These are phyloP conservation scores for Thuidium tamariscinum DNA, from an alignment of 225 moss, liverwort and hornwort genomes.

Conservation along the genomic window DNA sequence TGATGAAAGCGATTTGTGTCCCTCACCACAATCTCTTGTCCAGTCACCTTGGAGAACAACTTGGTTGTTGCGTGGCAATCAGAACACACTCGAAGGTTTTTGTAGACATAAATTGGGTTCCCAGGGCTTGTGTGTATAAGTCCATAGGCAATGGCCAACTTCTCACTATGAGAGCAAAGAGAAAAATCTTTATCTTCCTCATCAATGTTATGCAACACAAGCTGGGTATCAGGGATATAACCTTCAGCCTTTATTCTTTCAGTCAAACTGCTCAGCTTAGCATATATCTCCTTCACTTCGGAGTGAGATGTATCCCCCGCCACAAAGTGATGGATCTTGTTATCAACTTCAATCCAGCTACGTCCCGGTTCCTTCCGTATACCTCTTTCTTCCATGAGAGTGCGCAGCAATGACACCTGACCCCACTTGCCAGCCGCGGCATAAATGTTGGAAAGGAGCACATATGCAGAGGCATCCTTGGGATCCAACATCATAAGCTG, in stretches of 20 bases:
- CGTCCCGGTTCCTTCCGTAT: background rate
- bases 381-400: background rate
- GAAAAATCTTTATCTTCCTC: background rate
- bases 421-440: background rate
- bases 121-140: background rate
- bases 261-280: background rate
- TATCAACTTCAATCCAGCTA: background rate
- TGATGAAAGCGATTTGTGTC: background rate
- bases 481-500: background rate
- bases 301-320: background rate
- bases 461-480: background rate
- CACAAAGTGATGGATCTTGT: background rate
- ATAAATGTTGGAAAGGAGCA: background rate
- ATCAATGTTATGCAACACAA: background rate
- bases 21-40: background rate
- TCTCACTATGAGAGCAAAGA: background rate
- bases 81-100: background rate
- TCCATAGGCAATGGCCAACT: background rate
- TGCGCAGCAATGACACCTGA: background rate
- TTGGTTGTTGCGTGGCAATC: background rate
- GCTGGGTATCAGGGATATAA: background rate
- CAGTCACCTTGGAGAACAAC: background rate
- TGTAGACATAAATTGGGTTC: background rate
- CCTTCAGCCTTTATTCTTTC: background rate
- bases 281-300: background rate